Conservation (phyloP, 2,329 filamentous ascomycete species). For the Neopestalotiopsis sp. region DNA sequence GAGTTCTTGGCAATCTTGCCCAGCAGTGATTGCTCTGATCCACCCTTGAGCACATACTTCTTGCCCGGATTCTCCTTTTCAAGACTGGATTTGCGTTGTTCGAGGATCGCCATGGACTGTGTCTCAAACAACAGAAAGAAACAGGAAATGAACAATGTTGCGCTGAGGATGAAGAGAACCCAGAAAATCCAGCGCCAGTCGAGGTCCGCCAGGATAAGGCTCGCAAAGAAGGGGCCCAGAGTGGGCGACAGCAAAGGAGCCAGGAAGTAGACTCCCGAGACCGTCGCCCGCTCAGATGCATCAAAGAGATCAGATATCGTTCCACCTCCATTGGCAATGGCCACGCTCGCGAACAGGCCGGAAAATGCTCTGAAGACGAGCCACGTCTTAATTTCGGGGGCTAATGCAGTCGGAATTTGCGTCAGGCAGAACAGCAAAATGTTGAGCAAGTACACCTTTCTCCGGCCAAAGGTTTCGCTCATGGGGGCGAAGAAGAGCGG, state of each 20-base stretch:
- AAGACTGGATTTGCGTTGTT: background rate
- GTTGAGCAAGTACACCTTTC: constrained; percentile 6
- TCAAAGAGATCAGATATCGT: constrained; percentile 69
- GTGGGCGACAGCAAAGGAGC: constrained; percentile 41
- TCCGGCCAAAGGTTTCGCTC: constrained; percentile 4
- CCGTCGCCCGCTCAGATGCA: constrained; percentile 49
- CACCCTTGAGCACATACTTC: background rate
- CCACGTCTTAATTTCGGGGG: constrained; percentile 54
- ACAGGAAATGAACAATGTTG: constrained; percentile 33
- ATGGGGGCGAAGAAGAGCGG: constrained; percentile 7
- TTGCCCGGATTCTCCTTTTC: background rate
- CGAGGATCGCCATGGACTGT: background rate
- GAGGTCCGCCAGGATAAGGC: background rate
- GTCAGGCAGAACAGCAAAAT: background rate
- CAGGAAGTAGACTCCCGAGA: constrained; percentile 48
- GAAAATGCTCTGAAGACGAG: constrained; percentile 66
- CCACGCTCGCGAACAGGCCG: constrained; percentile 66
- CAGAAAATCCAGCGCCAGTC: constrained; percentile 45
- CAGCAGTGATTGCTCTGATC: background rate
- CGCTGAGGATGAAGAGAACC: constrained; percentile 38
- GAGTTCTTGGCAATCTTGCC: background rate
- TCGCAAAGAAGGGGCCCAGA: constrained; percentile 38
- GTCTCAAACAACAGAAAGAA: constrained; percentile 33
- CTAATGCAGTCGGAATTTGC: constrained; percentile 54
- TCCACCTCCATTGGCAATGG: constrained; percentile 70